Evolutionary conservation across 2,329 filamentous ascomycete species (phyloP).

Genomic region (Fusarium nisikadoi): DNA sequence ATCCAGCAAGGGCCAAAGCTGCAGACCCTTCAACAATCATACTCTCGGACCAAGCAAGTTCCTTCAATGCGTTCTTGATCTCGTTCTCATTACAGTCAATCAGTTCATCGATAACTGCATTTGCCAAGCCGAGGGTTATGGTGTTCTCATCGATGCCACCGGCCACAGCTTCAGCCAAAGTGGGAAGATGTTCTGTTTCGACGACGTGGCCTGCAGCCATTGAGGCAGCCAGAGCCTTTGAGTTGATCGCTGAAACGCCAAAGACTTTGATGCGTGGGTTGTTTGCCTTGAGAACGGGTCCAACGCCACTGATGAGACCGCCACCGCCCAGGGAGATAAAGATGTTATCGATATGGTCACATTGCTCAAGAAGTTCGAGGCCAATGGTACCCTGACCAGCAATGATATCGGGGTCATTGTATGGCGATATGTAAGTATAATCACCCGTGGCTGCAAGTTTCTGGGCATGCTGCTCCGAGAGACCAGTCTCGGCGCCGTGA

Average conservation of each 20-base stretch:
- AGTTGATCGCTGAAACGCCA: background rate
- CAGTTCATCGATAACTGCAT: background rate
- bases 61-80: background rate
- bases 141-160: background rate
- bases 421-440: background rate
- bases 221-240: background rate
- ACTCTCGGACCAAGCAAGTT: background rate
- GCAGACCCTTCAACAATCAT: background rate
- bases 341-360: background rate
- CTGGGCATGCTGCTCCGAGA: background rate
- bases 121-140: background rate
- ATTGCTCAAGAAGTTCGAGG: background rate
- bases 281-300: background rate
- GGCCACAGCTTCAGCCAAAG: background rate
- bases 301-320: background rate
- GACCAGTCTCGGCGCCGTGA: background rate
- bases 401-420: background rate
- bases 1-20: background rate
- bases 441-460: background rate
- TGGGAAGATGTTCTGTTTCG: background rate
- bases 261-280: background rate
- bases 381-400: background rate
- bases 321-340: background rate
- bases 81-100: background rate
- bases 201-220: background rate